These are phyloP conservation scores for Clavispora vitiphila DNA, from an alignment of 805 yeast species.

Conservation along the genomic window DNA sequence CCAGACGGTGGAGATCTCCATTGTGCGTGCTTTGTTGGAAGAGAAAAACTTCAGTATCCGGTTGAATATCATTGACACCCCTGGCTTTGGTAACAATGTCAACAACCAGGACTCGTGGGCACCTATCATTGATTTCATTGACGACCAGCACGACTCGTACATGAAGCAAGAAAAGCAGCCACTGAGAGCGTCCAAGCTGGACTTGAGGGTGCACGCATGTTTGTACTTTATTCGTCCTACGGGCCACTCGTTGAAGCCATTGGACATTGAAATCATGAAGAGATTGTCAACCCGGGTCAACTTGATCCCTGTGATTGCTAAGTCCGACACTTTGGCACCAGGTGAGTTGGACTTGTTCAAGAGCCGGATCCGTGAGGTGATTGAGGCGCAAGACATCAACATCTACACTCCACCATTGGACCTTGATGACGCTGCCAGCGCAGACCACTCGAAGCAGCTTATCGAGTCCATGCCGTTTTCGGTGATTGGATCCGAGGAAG, in stretches of 20 bases:
- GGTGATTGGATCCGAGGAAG: conserved; percentile 70
- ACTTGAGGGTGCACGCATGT: conserved; percentile 86
- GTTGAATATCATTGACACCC: conserved; percentile 83
- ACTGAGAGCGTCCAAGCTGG: conserved; percentile 56
- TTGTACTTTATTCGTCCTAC: conserved; percentile 88
- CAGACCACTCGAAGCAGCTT: conserved; percentile 75
- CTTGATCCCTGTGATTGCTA: conserved; percentile 84
- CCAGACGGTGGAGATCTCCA: conserved; percentile 73
- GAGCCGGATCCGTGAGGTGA: conserved; percentile 71
- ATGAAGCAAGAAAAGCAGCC: conserved; percentile 97
- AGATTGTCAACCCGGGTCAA: conserved; percentile 75
- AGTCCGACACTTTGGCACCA: conserved; percentile 78
- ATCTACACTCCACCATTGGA: conserved; percentile 84
- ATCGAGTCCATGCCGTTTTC: conserved; percentile 88
- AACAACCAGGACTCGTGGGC: conserved; percentile 84
- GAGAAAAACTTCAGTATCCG: conserved; percentile 77
- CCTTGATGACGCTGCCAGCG: conserved; percentile 64
- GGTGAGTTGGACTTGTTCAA: conserved; percentile 66
- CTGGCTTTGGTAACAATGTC: conserved; percentile 90
- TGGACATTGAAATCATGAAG: conserved; percentile 87
- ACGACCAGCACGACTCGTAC: conserved; percentile 82
- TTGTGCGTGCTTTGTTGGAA: conserved; percentile 73
- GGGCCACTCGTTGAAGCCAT: conserved; percentile 79
- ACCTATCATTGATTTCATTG: conserved; percentile 81
- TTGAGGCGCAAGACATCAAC: conserved; percentile 77